Conservation (phyloP, 23 red algal species). For the Gracilariopsis chorda region DNA sequence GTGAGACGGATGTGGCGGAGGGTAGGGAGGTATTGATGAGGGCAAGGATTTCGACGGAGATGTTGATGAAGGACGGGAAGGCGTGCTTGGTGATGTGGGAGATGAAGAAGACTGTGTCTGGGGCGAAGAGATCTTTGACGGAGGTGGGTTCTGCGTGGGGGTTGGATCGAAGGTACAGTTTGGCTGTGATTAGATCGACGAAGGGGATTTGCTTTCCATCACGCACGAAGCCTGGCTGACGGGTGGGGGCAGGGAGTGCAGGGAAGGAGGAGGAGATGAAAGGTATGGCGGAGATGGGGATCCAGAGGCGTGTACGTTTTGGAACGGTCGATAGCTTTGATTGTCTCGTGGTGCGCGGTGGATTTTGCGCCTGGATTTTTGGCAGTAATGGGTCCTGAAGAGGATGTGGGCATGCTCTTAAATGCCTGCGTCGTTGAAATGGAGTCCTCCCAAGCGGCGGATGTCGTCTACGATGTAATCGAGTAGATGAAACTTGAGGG, state of each 20-base stretch:
- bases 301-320: no score
- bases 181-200: no score
- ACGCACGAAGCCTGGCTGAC: neutral
- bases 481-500: neutral
- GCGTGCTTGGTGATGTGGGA: no score
- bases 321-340: neutral
- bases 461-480: neutral
- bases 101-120: neutral
- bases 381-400: neutral
- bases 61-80: neutral
- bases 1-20: neutral
- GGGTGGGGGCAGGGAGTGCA: neutral
- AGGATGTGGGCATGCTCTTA: neutral
- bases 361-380: neutral
- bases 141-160: neutral
- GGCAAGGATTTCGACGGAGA: neutral
- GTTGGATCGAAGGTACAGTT: neutral
- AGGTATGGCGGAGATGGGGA: no score
- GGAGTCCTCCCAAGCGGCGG: neutral
- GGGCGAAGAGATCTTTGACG: neutral
- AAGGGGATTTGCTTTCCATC: neutral
- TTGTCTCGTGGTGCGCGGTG: neutral
- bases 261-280: conserved; percentile 1
- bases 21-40: neutral
- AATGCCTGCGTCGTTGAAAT: neutral